Conservation (phyloP, 352 stramenopile genomes). For the Globisporangium carolinianum region DNA sequence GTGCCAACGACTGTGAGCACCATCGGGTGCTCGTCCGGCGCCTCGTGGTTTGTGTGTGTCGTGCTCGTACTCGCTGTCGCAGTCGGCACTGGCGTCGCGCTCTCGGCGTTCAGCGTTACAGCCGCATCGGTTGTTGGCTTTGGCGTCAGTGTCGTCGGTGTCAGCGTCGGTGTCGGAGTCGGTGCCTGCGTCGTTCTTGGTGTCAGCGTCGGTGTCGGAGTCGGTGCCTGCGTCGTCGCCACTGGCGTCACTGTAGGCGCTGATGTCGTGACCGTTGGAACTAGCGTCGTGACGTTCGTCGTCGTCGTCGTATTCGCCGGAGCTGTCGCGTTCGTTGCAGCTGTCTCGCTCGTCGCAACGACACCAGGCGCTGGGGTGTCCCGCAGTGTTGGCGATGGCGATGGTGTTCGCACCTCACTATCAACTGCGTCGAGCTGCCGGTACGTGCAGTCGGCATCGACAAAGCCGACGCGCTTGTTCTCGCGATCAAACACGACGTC, state of each 20-base stretch:
- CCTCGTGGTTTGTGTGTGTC: constrained; percentile 18
- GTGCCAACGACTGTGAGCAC: constrained; percentile 71
- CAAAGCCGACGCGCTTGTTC: constrained; percentile 74
- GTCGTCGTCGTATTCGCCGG: constrained; percentile 2
- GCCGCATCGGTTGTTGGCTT: constrained; percentile 2
- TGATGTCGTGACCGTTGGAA: neutral
- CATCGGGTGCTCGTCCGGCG: constrained; percentile 44
- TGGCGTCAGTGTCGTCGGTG: constrained; percentile 1
- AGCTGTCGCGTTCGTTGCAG: constrained; percentile 5
- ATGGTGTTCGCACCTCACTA: neutral
- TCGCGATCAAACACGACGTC: constrained; percentile 78
- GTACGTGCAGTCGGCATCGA: constrained; percentile 52
- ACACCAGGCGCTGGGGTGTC: constrained; percentile 6
- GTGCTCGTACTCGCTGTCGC: constrained; percentile 10
- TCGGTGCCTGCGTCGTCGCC: neutral
- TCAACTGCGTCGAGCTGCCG: constrained; percentile 3
- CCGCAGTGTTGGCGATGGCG: neutral
- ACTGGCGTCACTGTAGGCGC: neutral
- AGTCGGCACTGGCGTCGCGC: constrained; percentile 9
- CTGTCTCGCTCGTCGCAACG: constrained; percentile 6
- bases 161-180: constrained; percentile 5
- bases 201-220: constrained; percentile 2
- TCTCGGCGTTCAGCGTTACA: neutral
- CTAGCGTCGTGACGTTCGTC: constrained; percentile 3
- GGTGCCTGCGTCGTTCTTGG: constrained; percentile 3